Conservation (phyloP, 1,284 basidiomycete species). For the Inonotus obliquus region DNA sequence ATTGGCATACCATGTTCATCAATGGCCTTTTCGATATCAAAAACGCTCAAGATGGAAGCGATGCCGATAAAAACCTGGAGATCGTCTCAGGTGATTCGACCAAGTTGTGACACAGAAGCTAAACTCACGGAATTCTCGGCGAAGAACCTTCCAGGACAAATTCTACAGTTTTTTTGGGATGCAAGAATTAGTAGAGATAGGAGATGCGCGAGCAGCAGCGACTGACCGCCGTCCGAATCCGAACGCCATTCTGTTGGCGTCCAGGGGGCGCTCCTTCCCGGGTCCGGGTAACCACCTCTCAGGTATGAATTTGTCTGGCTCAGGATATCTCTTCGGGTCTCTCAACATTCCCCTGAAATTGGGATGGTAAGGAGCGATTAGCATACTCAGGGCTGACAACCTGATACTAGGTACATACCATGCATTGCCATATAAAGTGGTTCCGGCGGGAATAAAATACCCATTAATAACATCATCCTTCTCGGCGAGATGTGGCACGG, state of each 20-base stretch:
- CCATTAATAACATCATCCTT: too few relatives aligned
- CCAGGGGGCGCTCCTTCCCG: neutral
- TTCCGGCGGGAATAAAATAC: too few relatives aligned
- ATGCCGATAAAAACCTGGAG: conserved; percentile 11
- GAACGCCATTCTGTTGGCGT: conserved; percentile 1
- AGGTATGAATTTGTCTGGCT: conserved; percentile 12
- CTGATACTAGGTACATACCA: too few relatives aligned
- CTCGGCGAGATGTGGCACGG: too few relatives aligned
- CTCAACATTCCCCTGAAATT: conserved; percentile 34
- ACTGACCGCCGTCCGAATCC: conserved; percentile 13
- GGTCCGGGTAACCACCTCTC: conserved; percentile 10
- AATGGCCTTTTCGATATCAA: conserved; percentile 11
- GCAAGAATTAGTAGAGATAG: too few relatives aligned
- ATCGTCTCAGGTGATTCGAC: neutral
- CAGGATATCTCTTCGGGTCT: conserved; percentile 6
- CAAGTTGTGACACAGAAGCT: neutral
- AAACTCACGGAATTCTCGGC: conserved; percentile 5
- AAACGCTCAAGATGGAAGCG: conserved; percentile 9
- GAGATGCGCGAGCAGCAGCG: too few relatives aligned
- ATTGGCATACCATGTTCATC: conserved; percentile 10
- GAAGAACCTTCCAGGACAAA: conserved; percentile 8
- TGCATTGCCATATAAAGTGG: too few relatives aligned
- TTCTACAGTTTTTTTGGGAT: neutral
- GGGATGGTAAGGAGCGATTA: neutral
- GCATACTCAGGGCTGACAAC: neutral